Evolutionary conservation across 2,329 filamentous ascomycete species (phyloP), one percentile per base, ranked within the genome.

Genomic region (Chrysosporium queenslandicum): DNA sequence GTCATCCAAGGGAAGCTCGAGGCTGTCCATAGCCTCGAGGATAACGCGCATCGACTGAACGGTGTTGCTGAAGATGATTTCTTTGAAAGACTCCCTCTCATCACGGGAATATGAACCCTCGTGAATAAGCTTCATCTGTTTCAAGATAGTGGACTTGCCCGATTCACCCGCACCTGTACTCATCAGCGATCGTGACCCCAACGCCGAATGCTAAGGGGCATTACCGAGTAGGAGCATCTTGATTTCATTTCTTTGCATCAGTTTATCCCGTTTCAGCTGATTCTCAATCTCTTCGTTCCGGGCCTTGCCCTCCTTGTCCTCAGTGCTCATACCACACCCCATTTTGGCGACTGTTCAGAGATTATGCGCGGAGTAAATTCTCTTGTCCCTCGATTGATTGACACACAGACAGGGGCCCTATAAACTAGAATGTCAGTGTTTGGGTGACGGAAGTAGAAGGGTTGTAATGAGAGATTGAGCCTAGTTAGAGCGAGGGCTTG

Each of bases 301-400:
- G 78, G 89, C 87, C 87, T 96, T 97, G 76, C 92, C 91, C 89
- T 97, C 92, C 85, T 96, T 96, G 77, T 97, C 92, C 78, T 97
- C 92, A 69, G 92, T 95, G 73, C 91, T 97, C 88, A 96, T 94
- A 75, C 91, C 91, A 74, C 92, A 98, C 83, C 92, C 92, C 92
- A 98, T 98, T 66, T 78, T 89, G 85, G 70, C 76, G 73, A 71
- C 61, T 49, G 32, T 41, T 18, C 11, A 12, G 9, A 23, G 14
- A 14, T n/a, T 30, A 18, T 34, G 25, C 32, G 18, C 36, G 30
- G 30, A 12, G n/a, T 18, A 11, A 4, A 29, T 41, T 29, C 25
- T 18, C 32, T 30, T 12, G 9, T 9, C 29, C 18, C 20, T n/a
- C 14, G 20, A 32, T 20, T 27, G n/a, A 2, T 9, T 9, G 14